These are phyloP conservation scores for Alliaria petiolata DNA, from an alignment of 345 rosid species.

Conservation along the genomic window DNA sequence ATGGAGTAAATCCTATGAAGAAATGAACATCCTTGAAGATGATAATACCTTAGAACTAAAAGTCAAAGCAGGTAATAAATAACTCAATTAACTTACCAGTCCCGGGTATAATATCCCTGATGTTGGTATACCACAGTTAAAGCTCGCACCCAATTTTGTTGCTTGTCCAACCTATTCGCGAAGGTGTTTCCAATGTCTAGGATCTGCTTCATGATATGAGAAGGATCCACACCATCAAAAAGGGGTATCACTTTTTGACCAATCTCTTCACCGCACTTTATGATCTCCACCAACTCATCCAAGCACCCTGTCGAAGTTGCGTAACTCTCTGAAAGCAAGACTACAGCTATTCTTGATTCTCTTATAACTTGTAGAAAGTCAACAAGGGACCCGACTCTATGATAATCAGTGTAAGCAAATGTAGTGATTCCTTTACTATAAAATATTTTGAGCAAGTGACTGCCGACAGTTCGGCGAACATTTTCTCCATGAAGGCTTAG, in stretches of 20 bases:
- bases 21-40: neutral
- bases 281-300: constrained; percentile 1
- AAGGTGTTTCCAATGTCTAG: neutral
- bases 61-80: neutral
- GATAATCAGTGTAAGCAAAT: accelerated
- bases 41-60: neutral
- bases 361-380: no score
- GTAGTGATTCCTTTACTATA: neutral
- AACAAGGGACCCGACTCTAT: no score
- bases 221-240: neutral
- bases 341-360: neutral
- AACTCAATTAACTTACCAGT: neutral
- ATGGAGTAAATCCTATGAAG: neutral
- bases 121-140: neutral
- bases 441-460: neutral
- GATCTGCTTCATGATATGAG: neutral
- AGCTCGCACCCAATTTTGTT: neutral
- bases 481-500: neutral
- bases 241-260: neutral
- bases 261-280: neutral
- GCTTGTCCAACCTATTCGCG: neutral
- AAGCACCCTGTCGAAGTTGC: neutral
- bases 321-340: neutral
- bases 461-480: neutral
- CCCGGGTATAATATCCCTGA: neutral